Evolutionary conservation across 2,329 filamentous ascomycete species (phyloP).

Genomic region (Trichoderma arundinaceum): DNA sequence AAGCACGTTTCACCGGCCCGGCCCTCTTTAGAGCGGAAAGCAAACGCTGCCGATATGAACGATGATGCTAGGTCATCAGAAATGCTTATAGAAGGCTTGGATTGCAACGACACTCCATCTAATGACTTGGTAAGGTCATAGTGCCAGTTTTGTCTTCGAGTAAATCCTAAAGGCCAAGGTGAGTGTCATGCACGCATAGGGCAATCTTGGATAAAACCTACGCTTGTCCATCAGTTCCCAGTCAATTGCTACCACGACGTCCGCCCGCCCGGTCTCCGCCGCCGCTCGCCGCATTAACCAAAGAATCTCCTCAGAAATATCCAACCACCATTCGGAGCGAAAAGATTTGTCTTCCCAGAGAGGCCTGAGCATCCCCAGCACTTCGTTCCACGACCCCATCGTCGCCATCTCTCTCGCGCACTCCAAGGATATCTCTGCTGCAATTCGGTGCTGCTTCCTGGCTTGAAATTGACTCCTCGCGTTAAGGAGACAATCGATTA

Average conservation of each 20-base stretch:
- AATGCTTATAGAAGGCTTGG: constrained; percentile 57
- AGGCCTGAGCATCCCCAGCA: constrained; percentile 59
- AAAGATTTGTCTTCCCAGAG: constrained; percentile 64
- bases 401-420: constrained; percentile 61
- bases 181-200: not conserved
- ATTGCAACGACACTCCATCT: constrained; percentile 52
- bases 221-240: constrained; percentile 68
- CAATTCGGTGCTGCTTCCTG: constrained; percentile 58
- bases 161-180: constrained; percentile 52
- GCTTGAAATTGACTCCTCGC: constrained; percentile 61
- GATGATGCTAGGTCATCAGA: constrained; percentile 58
- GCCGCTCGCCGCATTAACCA: constrained; percentile 67
- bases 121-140: constrained; percentile 66
- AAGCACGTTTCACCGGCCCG: constrained; percentile 65
- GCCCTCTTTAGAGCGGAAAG: constrained; percentile 63
- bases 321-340: constrained; percentile 64
- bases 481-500: constrained; percentile 58
- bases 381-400: constrained; percentile 58
- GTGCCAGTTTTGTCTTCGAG: constrained; percentile 60
- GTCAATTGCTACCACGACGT: constrained; percentile 65
- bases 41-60: constrained; percentile 61
- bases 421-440: constrained; percentile 63
- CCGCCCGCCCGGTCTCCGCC: constrained; percentile 55
- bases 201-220: constrained; percentile 45
- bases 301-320: constrained; percentile 63